Conservation (phyloP, 139 green algal species). For the Chlorella vulgaris region DNA sequence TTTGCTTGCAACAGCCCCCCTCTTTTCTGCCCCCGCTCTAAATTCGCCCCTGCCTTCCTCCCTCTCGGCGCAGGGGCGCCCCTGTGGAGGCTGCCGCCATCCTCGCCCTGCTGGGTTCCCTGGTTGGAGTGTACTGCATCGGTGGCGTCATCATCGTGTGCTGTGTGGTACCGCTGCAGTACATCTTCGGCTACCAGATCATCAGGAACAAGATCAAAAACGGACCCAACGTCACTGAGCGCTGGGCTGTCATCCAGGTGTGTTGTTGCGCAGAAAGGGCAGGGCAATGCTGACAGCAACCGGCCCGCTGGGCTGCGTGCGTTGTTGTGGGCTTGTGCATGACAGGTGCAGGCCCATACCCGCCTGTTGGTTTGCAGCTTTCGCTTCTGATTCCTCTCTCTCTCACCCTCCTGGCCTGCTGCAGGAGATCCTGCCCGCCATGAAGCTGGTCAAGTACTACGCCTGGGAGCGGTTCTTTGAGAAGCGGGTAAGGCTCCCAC, state of each 20-base stretch:
- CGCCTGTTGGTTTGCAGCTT: too few species aligned
- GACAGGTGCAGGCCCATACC: background rate
- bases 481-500: constrained; percentile 40
- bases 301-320: background rate
- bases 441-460: constrained; percentile 81
- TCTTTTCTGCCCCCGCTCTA: too few species aligned
- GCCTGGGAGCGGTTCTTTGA: constrained; percentile 72
- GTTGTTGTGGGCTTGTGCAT: background rate
- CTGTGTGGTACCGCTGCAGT: constrained; percentile 62
- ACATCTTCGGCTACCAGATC: constrained; percentile 70
- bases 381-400: background rate
- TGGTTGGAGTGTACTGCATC: constrained; percentile 60
- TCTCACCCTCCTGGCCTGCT: constrained; percentile 15
- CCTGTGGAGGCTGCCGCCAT: constrained; percentile 67
- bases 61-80: constrained; percentile 22
- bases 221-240: constrained; percentile 49
- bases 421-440: constrained; percentile 72
- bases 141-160: constrained; percentile 40
- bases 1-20: too few species aligned
- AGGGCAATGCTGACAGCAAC: too few species aligned
- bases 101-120: constrained; percentile 57
- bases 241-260: constrained; percentile 36
- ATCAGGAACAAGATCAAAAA: constrained; percentile 65
- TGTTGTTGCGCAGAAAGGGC: background rate
- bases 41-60: too few species aligned